A percentile compares a stretch with the other conserved stretches of the same genome.
phyloP scores from a whole-genome alignment of 2,329 filamentous ascomycete species.

The Mollisiaceae sp. region DNA sequence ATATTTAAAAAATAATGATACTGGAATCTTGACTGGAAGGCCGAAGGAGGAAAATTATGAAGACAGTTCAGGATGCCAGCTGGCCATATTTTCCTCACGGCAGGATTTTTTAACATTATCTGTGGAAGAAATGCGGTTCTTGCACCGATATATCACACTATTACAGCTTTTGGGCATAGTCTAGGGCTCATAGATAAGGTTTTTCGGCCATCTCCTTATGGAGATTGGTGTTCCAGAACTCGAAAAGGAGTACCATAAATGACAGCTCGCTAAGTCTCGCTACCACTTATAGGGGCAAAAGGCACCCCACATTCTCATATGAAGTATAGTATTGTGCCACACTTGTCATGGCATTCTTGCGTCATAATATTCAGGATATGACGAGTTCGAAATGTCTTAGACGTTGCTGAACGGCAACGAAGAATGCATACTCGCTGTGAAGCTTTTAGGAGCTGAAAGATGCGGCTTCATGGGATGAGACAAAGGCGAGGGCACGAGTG shows the following conservation, averaged over 20 bases:
- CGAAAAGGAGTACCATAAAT: neutral
- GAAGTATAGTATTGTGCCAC: neutral
- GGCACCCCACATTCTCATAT: neutral
- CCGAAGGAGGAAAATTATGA: neutral
- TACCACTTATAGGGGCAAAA: neutral
- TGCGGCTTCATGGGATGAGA: no score
- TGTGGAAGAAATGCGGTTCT: neutral
- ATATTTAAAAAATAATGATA: neutral
- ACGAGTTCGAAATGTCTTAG: neutral
- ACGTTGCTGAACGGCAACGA: neutral
- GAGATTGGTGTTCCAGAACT: neutral
- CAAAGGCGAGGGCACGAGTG: no score
- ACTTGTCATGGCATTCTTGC: neutral
- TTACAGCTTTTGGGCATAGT: neutral
- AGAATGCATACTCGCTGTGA: no score
- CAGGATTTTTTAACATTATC: neutral
- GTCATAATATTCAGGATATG: neutral
- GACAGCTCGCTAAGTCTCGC: constrained; percentile 8
- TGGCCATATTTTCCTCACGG: neutral
- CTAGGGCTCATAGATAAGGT: neutral
- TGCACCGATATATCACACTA: neutral
- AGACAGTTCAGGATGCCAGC: neutral
- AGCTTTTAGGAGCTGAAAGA: no score
- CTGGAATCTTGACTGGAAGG: neutral
- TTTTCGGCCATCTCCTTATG: neutral